Conservation (phyloP, 1,284 basidiomycete species). For the Ceratobasidium sp. region DNA sequence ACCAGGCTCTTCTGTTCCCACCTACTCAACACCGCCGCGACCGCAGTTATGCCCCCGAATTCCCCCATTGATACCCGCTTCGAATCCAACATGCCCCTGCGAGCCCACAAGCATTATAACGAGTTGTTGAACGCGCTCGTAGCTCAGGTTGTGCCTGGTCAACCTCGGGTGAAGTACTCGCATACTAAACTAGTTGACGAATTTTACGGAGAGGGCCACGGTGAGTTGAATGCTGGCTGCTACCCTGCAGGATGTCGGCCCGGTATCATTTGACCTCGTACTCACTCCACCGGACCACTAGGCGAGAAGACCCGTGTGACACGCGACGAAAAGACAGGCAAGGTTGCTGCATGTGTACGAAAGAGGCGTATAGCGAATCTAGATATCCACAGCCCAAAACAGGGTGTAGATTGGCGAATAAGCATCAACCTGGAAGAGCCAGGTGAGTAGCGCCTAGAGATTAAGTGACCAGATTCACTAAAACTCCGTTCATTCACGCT, state of each 20-base stretch:
- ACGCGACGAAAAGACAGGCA: slow-evolving; percentile 76
- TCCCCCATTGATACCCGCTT: slow-evolving; percentile 66
- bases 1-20: slow-evolving; percentile 39
- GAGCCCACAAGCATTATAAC: slow-evolving; percentile 88
- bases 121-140: slow-evolving; percentile 82
- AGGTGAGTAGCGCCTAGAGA: slow-evolving; percentile 53
- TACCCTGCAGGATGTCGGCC: slow-evolving; percentile 32
- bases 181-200: slow-evolving; percentile 86
- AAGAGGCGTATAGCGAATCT: slow-evolving; percentile 89
- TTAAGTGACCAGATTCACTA: not conserved
- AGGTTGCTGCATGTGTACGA: slow-evolving; percentile 72
- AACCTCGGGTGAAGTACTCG: slow-evolving; percentile 71
- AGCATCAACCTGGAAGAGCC: slow-evolving; percentile 85
- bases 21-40: slow-evolving; percentile 60
- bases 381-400: slow-evolving; percentile 86
- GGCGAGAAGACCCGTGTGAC: slow-evolving; percentile 82
- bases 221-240: slow-evolving; percentile 47
- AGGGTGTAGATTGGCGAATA: slow-evolving; percentile 89
- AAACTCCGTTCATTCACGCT: not conserved
- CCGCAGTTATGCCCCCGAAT: slow-evolving; percentile 62
- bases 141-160: slow-evolving; percentile 57
- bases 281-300: slow-evolving; percentile 52
- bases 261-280: slow-evolving; percentile 6
- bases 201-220: slow-evolving; percentile 65
- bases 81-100: slow-evolving; percentile 88